Conservation (phyloP, 176 grass and related monocot genomes). For the Oryza punctata region DNA sequence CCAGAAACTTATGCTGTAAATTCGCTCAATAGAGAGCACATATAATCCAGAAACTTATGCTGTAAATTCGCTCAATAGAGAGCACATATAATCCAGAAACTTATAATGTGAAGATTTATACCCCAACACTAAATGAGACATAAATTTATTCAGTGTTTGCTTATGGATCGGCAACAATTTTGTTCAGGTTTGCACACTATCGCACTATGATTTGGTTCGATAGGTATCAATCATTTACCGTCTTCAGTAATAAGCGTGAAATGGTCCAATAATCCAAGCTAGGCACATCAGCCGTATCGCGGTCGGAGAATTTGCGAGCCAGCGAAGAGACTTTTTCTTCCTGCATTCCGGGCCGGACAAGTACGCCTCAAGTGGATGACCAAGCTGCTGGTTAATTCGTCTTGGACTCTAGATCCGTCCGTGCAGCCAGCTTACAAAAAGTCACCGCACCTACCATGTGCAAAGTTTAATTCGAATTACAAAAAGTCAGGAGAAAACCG, state of each 20-base stretch:
- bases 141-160: too few species aligned
- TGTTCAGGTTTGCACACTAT: neutral
- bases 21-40: too few species aligned
- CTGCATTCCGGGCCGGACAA: neutral
- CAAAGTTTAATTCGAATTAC: neutral
- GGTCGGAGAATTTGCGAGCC: neutral
- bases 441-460: neutral
- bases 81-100: too few species aligned
- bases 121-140: too few species aligned
- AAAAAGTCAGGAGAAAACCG: neutral
- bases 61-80: too few species aligned
- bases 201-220: too few species aligned
- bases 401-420: slow-evolving; percentile 4
- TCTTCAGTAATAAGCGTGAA: too few species aligned
- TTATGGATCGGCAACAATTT: neutral
- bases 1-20: too few species aligned
- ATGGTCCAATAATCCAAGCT: neutral
- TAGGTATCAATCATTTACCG: too few species aligned
- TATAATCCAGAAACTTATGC: too few species aligned
- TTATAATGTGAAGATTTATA: too few species aligned
- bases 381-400: neutral
- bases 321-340: neutral
- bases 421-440: too few species aligned
- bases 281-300: neutral
- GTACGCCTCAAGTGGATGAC: neutral